Base-by-base conservation (phyloP, 768 basidiomycete species). In the Serendipita indica region DNA sequence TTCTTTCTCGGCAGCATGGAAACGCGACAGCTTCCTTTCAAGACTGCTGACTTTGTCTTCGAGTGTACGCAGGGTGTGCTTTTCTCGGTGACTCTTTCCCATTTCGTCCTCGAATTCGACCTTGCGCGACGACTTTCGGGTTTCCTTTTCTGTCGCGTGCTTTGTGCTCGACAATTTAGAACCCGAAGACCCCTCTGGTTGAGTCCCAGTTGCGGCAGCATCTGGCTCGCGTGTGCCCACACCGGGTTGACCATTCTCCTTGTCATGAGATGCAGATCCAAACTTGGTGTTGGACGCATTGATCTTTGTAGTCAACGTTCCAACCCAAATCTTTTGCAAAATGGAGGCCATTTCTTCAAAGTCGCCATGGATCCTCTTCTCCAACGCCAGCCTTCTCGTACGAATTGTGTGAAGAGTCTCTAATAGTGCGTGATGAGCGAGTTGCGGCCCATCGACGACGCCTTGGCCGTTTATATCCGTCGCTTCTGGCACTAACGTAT, bases 321-420 rank as follows among this genome's bases (percentile, higher is more conserved):
- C 49, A 4, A 33, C n/a, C 49, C 49, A 54, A 27, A 54, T 54
- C 49, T 28, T 30, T 33, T 54, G 25, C n/a, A 54, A 18, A n/a
- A 54, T 33, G 25, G 49, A 54, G 22, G 49, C 10, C 49, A 54
- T 54, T 33, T 54, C 49, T 33, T 54, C 49, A 54, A 25, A 54
- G 49, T 54, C 49, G 1, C 16, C 32, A 7, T 54, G 20, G 22
- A 54, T 33, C n/a, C 49, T 54, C n/a, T 54, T 20, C n/a, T 33
- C 49, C 10, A 30, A 25, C 25, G 22, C 32, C 16, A 28, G 10
- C 30, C 32, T 27, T 30, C 49, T 27, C 32, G 22, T 16, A 16
- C 30, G 49, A 54, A 54, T 54, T 22, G 25, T 7, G 32, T 54
- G 16, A 18, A 54, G 49, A 18, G 49, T 54, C 25, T 30, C 49